A percentile compares a stretch with the other conserved stretches of the same genome.
Evolutionary conservation across 2,329 filamentous ascomycete species (phyloP).

Genomic region (Penicillium psychrosexuale): DNA sequence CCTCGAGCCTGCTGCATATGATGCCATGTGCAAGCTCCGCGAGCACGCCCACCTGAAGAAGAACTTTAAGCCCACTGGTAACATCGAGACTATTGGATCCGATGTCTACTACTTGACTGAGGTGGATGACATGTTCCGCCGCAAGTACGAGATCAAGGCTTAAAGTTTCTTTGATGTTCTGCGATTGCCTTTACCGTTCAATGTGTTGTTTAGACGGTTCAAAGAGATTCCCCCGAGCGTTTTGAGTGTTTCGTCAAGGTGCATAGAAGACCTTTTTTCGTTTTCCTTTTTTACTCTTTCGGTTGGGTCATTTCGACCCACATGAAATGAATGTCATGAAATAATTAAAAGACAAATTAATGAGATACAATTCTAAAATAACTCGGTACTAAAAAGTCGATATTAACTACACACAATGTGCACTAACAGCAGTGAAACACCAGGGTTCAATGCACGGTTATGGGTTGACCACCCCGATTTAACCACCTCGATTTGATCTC

Average conservation of each 20-base stretch:
- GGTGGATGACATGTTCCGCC: constrained; percentile 83
- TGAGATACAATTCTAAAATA: constrained; percentile 9
- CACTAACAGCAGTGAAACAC: not conserved
- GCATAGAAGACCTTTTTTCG: constrained; percentile 19
- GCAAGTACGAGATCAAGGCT: constrained; percentile 72
- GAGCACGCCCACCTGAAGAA: constrained; percentile 83
- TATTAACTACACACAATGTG: not conserved
- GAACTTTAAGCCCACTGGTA: constrained; percentile 68
- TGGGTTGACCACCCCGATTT: not conserved
- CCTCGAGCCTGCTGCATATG: constrained; percentile 70
- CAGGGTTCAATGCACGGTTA: constrained; percentile 5
- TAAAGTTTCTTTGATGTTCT: constrained; percentile 40
- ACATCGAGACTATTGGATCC: constrained; percentile 60
- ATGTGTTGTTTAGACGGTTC: constrained; percentile 33
- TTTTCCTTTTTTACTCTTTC: constrained; percentile 8
- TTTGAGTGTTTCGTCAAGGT: constrained; percentile 23
- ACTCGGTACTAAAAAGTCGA: not conserved
- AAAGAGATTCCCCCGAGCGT: constrained; percentile 36
- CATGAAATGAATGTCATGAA: constrained; percentile 21
- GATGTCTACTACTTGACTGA: constrained; percentile 76
- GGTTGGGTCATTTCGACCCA: constrained; percentile 10
- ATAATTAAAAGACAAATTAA: constrained; percentile 15
- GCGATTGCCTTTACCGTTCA: constrained; percentile 27
- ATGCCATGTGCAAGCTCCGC: constrained; percentile 75
- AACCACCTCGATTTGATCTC: not conserved